These are phyloP conservation scores for Rhododendron molle DNA, from an alignment of 148 eudicot genomes.

Conservation along the genomic window DNA sequence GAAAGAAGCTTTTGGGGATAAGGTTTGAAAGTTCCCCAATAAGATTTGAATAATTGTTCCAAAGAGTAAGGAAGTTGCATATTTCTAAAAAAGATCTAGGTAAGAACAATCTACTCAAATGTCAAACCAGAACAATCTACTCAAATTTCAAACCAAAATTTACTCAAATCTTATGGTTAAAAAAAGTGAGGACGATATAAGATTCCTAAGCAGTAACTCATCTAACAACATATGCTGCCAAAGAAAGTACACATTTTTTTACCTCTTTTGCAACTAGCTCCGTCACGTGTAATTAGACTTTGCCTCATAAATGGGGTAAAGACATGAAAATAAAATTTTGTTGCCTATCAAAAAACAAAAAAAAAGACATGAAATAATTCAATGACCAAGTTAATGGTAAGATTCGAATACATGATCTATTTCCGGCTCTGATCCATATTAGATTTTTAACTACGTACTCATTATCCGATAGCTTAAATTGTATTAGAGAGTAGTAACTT, in stretches of 20 bases:
- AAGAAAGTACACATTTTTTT: neutral
- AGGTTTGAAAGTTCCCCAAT: neutral
- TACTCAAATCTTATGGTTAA: neutral
- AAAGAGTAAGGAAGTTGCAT: neutral
- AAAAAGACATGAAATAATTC: too few species aligned
- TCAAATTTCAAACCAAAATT: neutral
- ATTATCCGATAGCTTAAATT: neutral
- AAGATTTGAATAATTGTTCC: neutral
- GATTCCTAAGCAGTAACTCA: too few species aligned
- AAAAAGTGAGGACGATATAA: too few species aligned
- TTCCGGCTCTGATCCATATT: neutral
- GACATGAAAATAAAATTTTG: neutral
- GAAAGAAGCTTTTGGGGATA: neutral
- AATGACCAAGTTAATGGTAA: too few species aligned
- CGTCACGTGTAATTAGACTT: neutral
- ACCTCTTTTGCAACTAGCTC: neutral
- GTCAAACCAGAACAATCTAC: neutral
- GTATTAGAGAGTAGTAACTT: too few species aligned
- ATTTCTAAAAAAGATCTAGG: neutral
- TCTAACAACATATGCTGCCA: too few species aligned
- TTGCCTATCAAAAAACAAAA: too few species aligned
- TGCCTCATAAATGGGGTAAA: neutral
- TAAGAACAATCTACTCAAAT: neutral
- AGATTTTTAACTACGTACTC: neutral
- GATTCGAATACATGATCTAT: neutral